Conservation (phyloP, 75 land plant genomes). For the Cunninghamia lanceolata region DNA sequence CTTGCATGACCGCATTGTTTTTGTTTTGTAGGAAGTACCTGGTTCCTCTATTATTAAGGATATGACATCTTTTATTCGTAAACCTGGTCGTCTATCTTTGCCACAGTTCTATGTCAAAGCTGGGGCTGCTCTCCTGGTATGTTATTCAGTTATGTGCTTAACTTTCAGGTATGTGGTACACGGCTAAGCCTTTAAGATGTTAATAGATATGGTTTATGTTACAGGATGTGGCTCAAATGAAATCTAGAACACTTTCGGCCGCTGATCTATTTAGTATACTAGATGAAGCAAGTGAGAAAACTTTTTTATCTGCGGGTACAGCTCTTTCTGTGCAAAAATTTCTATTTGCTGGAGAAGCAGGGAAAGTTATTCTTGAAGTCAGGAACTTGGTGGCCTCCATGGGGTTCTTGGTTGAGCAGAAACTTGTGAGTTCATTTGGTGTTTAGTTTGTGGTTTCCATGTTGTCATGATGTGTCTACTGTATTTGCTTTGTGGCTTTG, state of each 20-base stretch:
- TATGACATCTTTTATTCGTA: conserved; percentile 41
- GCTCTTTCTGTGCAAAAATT: conserved; percentile 58
- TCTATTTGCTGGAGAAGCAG: conserved; percentile 80
- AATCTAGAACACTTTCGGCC: conserved; percentile 48
- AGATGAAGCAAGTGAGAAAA: conserved; percentile 90
- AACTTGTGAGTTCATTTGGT: conserved; percentile 48
- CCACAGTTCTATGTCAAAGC: conserved; percentile 65
- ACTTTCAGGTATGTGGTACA: not conserved
- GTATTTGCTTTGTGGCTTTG: not conserved
- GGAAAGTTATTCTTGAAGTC: conserved; percentile 67
- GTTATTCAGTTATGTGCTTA: conserved; percentile 7
- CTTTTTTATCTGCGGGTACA: conserved; percentile 78
- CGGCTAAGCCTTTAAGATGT: not conserved
- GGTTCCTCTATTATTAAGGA: conserved; percentile 48
- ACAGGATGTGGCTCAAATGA: conserved; percentile 76
- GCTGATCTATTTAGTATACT: conserved; percentile 64
- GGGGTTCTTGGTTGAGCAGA: conserved; percentile 70
- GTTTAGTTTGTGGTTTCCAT: not conserved
- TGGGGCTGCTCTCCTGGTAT: conserved; percentile 73
- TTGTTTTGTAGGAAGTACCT: conserved; percentile 35
- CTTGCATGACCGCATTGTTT: not conserved
- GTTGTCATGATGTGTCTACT: not conserved
- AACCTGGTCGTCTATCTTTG: conserved; percentile 36
- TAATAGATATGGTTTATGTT: conserved; percentile 4
- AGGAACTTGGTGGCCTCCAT: conserved; percentile 76